phyloP scores from a whole-genome alignment of 2,329 filamentous ascomycete species.

The Bipolaris gigantea region DNA sequence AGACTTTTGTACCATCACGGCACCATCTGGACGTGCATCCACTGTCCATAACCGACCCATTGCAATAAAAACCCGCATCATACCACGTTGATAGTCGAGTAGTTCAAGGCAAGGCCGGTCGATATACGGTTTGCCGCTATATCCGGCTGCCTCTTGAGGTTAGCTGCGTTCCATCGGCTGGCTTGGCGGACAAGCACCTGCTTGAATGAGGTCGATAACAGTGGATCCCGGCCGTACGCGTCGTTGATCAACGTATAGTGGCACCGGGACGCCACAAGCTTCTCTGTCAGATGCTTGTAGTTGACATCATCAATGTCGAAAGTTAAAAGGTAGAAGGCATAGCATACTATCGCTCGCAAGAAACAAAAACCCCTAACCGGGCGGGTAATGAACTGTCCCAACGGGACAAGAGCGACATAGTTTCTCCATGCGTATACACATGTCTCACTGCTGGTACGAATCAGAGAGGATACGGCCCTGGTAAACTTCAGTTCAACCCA shows the following conservation, averaged over 20 bases:
- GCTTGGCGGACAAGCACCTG: background rate
- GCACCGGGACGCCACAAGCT: too few species aligned
- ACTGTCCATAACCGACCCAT: background rate
- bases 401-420: too few species aligned
- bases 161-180: background rate
- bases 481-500: too few species aligned
- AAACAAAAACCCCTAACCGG: too few species aligned
- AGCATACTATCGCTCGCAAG: too few species aligned
- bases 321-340: too few species aligned
- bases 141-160: background rate
- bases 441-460: too few species aligned
- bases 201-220: background rate
- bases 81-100: background rate
- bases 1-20: background rate
- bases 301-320: too few species aligned
- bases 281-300: too few species aligned
- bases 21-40: background rate
- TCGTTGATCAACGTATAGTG: background rate
- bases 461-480: too few species aligned
- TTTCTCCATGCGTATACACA: too few species aligned
- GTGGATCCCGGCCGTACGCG: background rate
- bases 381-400: too few species aligned
- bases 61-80: background rate
- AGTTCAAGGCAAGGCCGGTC: background rate
- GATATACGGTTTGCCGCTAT: background rate